Evolutionary conservation across 2,329 filamentous ascomycete genomes (phyloP), one percentile per base, ranked within the genome.

Genomic region (Botrytis tulipae): DNA sequence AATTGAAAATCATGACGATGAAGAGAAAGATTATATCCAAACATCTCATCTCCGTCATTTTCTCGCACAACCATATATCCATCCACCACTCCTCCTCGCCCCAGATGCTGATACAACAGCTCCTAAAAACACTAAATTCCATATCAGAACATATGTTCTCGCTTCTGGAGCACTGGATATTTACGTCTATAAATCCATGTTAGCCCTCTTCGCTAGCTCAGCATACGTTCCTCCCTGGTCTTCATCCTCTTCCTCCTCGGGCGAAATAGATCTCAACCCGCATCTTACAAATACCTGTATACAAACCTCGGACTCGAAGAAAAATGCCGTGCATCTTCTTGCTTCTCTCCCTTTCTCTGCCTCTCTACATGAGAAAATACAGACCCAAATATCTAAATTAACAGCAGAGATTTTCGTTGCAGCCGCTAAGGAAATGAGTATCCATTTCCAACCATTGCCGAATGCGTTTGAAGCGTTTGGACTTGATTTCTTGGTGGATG

Each of bases 241-340:
- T 10, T 75, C 77, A 40, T 71, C 78, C 16, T 78, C 79, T 42
- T 70, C 77, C 3, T 72, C 79, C 8, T 67, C 62, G 0, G 66
- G 66, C 22, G 40, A 44, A 14, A 67, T 72, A n/a, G 77, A 92
- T 77, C 88, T 97, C 9, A 89, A 90, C 68, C 87, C 90, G 0
- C 96, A 98, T 81, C 87, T 99, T 4, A 99, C 96, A 62, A 99
- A 99, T 82, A 98, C 96, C 3, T 99, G 96, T 82, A 89, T 98
- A 2, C 96, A 98, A 82, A 87, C 88, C 2, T 48, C 68, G 71
- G 76, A 74, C 4, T 82, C 87, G 73, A 79, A 88, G 74, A 88
- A 90, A 76, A 90, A 90, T 70, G 90, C 88, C 22, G 94, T 97
- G 16, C 87, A 87, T 12, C 84, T 88, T 0, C 97, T 97, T 85